These are phyloP conservation scores for Penicillium vulpinum DNA, from an alignment of 2,329 filamentous ascomycete genomes.

Conservation along the genomic window DNA sequence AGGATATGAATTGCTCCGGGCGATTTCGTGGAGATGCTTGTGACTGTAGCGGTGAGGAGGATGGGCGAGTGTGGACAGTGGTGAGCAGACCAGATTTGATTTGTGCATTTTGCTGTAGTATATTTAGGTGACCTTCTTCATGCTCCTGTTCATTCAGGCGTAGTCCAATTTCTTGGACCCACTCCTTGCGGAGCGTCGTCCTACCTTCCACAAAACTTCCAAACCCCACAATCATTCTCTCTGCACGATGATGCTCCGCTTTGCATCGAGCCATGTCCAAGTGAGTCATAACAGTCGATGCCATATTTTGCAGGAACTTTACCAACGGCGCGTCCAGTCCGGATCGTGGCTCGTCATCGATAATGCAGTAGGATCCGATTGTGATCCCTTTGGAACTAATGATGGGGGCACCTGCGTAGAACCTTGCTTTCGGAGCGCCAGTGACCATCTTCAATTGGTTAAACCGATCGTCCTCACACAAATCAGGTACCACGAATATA, in stretches of 20 bases:
- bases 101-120: slow-evolving; percentile 23
- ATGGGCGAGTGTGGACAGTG: neutral
- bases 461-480: slow-evolving; percentile 33
- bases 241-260: slow-evolving; percentile 12
- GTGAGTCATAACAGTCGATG: slow-evolving; percentile 58
- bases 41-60: neutral
- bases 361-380: slow-evolving; percentile 59
- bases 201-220: slow-evolving; percentile 54
- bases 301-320: slow-evolving; percentile 58
- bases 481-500: slow-evolving; percentile 31
- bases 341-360: slow-evolving; percentile 53
- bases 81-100: neutral
- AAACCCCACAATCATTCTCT: slow-evolving; percentile 25
- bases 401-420: slow-evolving; percentile 61
- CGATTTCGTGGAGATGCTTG: neutral
- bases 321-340: slow-evolving; percentile 39
- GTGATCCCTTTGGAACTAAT: slow-evolving; percentile 53
- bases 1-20: neutral
- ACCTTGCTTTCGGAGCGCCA: slow-evolving; percentile 34
- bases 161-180: slow-evolving; percentile 17
- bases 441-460: slow-evolving; percentile 29
- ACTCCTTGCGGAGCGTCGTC: slow-evolving; percentile 29
- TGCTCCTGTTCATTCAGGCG: neutral
- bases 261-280: slow-evolving; percentile 51
- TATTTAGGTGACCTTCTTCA: slow-evolving; percentile 21